Conservation (phyloP, 1,139 yeast species). For the Martiniozyma asiatica region DNA sequence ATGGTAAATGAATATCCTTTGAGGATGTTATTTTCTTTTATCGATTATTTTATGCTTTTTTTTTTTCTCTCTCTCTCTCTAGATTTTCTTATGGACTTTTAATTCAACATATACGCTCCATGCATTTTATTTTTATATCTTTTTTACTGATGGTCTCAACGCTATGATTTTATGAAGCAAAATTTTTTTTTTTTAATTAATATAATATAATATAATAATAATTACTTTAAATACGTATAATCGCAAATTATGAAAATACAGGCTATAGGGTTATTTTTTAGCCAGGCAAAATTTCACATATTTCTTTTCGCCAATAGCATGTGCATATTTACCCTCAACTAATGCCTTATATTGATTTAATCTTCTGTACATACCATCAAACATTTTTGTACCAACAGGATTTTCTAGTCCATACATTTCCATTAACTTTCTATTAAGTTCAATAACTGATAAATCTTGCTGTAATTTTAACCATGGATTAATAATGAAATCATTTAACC, state of each 20-base stretch:
- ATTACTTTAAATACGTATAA: too few relatives aligned
- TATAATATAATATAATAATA: too few relatives aligned
- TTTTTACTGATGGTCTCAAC: too few relatives aligned
- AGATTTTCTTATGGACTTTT: too few relatives aligned
- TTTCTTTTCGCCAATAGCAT: conserved; percentile 2
- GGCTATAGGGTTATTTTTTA: too few relatives aligned
- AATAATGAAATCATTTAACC: conserved; percentile 4
- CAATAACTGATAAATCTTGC: conserved; percentile 10
- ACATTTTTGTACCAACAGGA: conserved; percentile 11
- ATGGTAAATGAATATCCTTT: conserved; percentile 3
- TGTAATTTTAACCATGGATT: conserved; percentile 11
- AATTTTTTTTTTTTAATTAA: too few relatives aligned
- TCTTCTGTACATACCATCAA: conserved; percentile 6
- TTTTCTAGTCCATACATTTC: conserved; percentile 11
- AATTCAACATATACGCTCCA: too few relatives aligned
- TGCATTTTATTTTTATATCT: too few relatives aligned
- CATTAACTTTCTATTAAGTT: conserved; percentile 12
- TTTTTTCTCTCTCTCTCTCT: not conserved
- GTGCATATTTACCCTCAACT: not conserved
- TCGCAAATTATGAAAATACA: too few relatives aligned
- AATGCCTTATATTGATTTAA: conserved; percentile 1
- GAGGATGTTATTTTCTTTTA: conserved; percentile 2
- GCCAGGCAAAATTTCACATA: conserved; percentile 12
- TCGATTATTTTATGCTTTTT: too few relatives aligned
- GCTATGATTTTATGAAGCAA: too few relatives aligned